Percentiles rank a stretch among this genome's conserved stretches.
phyloP scores from a whole-genome alignment of 768 basidiomycete species.

The Cystoderma amianthinum region DNA sequence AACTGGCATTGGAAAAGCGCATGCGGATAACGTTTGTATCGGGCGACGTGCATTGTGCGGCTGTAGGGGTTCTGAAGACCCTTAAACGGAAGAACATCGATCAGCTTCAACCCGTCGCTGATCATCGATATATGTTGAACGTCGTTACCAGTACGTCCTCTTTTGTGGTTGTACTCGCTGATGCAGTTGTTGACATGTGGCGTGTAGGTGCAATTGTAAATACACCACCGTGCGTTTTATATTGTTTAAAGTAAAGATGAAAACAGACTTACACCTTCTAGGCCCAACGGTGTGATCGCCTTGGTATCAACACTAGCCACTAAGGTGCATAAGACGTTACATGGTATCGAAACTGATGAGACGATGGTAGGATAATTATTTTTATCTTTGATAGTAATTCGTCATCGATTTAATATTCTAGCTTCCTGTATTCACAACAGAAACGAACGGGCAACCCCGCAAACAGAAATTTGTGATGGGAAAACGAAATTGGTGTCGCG shows the following conservation, averaged over 20 bases:
- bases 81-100: constrained; percentile 41
- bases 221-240: constrained; percentile 66
- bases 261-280: constrained; percentile 19
- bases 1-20: constrained; percentile 52
- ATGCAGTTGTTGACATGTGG: constrained; percentile 86
- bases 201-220: constrained; percentile 84
- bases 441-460: constrained; percentile 69
- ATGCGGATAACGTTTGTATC: constrained; percentile 81
- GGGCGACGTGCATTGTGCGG: constrained; percentile 92
- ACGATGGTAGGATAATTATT: constrained; percentile 51
- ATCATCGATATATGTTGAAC: constrained; percentile 89
- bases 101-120: constrained; percentile 45
- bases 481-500: constrained; percentile 79
- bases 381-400: neutral
- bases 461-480: constrained; percentile 86
- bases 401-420: constrained; percentile 15
- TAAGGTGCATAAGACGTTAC: constrained; percentile 84
- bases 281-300: constrained; percentile 64
- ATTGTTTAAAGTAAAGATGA: neutral
- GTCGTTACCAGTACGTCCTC: constrained; percentile 56
- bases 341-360: constrained; percentile 79
- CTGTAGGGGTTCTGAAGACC: constrained; percentile 75
- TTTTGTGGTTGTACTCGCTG: constrained; percentile 18
- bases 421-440: constrained; percentile 72
- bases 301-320: constrained; percentile 78